Base-by-base conservation (phyloP, 2,329 filamentous ascomycete genomes). In the Cladosporium sp. region DNA sequence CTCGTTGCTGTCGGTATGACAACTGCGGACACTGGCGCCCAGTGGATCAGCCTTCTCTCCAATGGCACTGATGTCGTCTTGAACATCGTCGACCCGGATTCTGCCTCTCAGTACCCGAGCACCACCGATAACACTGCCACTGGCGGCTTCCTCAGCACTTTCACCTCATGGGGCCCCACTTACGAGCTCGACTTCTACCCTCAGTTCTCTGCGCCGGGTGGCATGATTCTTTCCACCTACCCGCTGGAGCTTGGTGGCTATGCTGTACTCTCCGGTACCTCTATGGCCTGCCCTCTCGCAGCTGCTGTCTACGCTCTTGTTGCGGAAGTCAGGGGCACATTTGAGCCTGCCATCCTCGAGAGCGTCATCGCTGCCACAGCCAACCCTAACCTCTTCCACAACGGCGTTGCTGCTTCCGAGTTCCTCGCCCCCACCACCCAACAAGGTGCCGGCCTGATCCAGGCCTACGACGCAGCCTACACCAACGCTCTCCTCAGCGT, bases 161-260 rank as follows among this genome's bases (percentile, higher is more conserved):
- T 71, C 63, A 80, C 77, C 40, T 77, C 75, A 5, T 85, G 81
- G 81, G 81, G 81, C 7, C 82, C 82, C 2, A 81, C 76, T 2
- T 83, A 74, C 64, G 80, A 84, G 60, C 70, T 80, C 57, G 74
- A 77, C 43, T 65, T 78, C 44, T 81, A 81, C 65, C 80, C 80
- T 0, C 74, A 82, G 58, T 65, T 82, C 40, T 76, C 74, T n/a
- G 71, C 78, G 1, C 77, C 79, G 2, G 80, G 81, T 34, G 79
- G 79, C 44, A 72, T 73, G 46, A 82, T 84, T 43, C 66, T 84
- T 22, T 82, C 80, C 9, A 83, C 80, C 0, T 84, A 72, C 57
- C 80, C 59, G 13, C 54, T 77, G 0, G 63, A 71, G 37, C 51
- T 57, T 3, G 62, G 67, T 32, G 68, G 68, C 13, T 84, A 82